Percentiles rank a stretch among this genome's conserved stretches.
Conservation (phyloP, 768 basidiomycete species). For the Hygrophoropsis aurantiaca region DNA sequence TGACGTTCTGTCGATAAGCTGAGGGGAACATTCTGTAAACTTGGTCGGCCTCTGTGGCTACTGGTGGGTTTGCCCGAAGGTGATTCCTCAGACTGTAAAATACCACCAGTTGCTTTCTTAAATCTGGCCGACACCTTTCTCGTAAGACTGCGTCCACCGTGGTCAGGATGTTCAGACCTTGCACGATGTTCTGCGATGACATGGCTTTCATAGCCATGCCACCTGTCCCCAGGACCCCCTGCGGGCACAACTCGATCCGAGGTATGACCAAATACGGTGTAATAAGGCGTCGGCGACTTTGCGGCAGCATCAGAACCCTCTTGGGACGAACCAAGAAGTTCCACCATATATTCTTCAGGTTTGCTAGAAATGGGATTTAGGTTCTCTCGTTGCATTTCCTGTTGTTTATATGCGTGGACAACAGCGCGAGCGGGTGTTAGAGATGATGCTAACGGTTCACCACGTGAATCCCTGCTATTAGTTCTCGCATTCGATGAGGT, state of each 20-base stretch:
- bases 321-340: conserved; percentile 3
- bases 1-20: conserved; percentile 6
- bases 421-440: conserved; percentile 49
- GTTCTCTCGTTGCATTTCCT: no score
- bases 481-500: background rate
- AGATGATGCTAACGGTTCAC: conserved; percentile 3
- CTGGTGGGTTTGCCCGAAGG: conserved; percentile 12
- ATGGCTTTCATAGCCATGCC: conserved; percentile 4
- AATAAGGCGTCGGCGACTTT: conserved; percentile 43
- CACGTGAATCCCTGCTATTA: background rate
- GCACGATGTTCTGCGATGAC: conserved; percentile 4
- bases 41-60: conserved; percentile 24
- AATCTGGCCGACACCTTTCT: conserved; percentile 38
- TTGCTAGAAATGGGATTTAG: no score
- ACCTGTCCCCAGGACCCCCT: conserved; percentile 41
- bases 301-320: conserved; percentile 6
- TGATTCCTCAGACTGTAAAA: conserved; percentile 19
- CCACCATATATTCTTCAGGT: conserved; percentile 2
- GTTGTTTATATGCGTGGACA: conserved; percentile 48
- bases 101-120: conserved; percentile 18
- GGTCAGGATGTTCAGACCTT: conserved; percentile 3
- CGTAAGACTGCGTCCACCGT: conserved; percentile 23
- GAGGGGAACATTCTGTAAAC: conserved; percentile 33
- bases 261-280: conserved; percentile 52
- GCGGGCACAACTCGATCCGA: conserved; percentile 45